Evolutionary conservation across 495 filamentous ascomycete genomes (phyloP).

Genomic region (Penicillium nucicola): DNA sequence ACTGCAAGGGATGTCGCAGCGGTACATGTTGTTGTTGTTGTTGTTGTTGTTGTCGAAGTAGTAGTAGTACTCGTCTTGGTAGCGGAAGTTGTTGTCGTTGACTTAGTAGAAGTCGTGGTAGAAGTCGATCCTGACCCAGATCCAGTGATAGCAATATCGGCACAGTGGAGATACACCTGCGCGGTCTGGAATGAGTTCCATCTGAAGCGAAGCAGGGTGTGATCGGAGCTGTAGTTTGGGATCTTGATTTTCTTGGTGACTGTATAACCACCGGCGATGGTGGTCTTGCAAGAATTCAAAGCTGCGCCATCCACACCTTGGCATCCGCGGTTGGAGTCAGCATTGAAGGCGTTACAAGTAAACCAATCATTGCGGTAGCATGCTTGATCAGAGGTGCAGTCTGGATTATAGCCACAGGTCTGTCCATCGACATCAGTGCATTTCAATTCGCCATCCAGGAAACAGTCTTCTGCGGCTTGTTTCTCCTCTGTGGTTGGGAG

Average conservation of each 20-base stretch:
- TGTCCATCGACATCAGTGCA: slow-evolving; percentile 54
- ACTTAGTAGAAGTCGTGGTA: not conserved
- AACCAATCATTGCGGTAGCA: slow-evolving; percentile 59
- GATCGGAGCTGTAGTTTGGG: slow-evolving; percentile 40
- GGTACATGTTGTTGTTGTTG: not conserved
- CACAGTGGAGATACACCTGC: slow-evolving; percentile 54
- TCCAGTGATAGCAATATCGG: slow-evolving; percentile 47
- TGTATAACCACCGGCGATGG: slow-evolving; percentile 52
- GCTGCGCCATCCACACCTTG: slow-evolving; percentile 49
- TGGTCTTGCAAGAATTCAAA: slow-evolving; percentile 46
- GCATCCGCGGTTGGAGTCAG: slow-evolving; percentile 36
- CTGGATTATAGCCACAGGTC: slow-evolving; percentile 48
- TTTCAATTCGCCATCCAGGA: slow-evolving; percentile 43
- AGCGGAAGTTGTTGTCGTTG: not conserved
- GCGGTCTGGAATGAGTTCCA: slow-evolving; percentile 58
- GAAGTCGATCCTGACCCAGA: not conserved
- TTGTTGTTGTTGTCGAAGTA: not conserved
- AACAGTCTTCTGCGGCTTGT: slow-evolving; percentile 53
- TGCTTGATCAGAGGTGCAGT: slow-evolving; percentile 42
- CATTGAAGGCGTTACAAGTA: slow-evolving; percentile 46
- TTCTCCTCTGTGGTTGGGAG: slow-evolving; percentile 52
- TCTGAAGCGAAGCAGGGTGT: slow-evolving; percentile 52
- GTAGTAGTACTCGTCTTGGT: not conserved
- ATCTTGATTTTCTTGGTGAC: slow-evolving; percentile 54
- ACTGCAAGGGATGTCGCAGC: slow-evolving; percentile 3